Evolutionary conservation across 2,329 filamentous ascomycete species (phyloP), one percentile per base, ranked within the genome.

Genomic region (Colletotrichum abscissum): DNA sequence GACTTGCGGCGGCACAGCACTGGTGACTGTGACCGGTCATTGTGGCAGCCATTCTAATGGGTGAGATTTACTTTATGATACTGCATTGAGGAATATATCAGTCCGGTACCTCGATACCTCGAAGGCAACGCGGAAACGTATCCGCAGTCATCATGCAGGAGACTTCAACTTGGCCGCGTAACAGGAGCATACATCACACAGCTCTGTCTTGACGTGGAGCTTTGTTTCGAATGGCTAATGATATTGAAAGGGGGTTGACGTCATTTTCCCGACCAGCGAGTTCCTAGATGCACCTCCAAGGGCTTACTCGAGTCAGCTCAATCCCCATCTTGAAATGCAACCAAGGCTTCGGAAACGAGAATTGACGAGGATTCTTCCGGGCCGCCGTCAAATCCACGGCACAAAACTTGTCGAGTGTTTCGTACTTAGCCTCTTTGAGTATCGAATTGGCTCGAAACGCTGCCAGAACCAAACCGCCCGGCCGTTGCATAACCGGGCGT

Each of bases 361-460:
- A 24, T 30, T 30, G 22, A 55, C 63, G 24, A 35, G 63, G 52
- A 26, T 46, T 24, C n/a, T 22, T 66, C 49, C 46, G 22, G 26
- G 52, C 14, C 35, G 54, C 55, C 52, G 30, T 35, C 24, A 57
- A 30, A 56, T 56, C 28, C 60, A 35, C 42, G 28, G 38, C 30
- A 49, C 35, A 58, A n/a, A 19, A n/a, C 49, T 72, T 69, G 52
- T 69, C 57, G 35, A 49, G 69, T 49, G 69, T 63, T 67, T 72
- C 69, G 58, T 68, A 35, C 42, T 71, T 63, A 54, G 49, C 49
- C 64, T 68, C 46, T 71, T 46, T 55, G 56, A 58, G 56, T 52
- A 72, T 38, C 28, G 24, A 33, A 22, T 7, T 55, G 46, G 46
- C 46, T 49, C 63, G 54, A 71, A 67, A 67, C 63, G n/a, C 26